These are phyloP conservation scores for Sabuloglossum arenarium DNA, from an alignment of 495 filamentous ascomycete species.

Conservation along the genomic window DNA sequence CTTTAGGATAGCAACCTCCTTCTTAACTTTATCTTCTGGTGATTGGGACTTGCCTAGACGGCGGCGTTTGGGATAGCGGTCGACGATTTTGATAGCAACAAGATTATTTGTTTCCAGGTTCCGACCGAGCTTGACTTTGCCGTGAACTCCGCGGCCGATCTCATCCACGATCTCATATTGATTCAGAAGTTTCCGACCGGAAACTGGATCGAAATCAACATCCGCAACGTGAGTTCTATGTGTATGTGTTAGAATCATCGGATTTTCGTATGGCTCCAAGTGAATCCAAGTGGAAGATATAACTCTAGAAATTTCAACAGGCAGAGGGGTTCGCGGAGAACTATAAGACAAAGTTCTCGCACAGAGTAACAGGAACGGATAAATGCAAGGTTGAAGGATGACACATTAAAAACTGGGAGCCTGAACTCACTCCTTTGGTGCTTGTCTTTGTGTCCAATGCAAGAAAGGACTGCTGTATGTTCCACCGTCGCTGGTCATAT, in stretches of 20 bases:
- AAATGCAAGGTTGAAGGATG: not conserved
- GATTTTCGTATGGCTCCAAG: not conserved
- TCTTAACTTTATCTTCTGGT: slow-evolving; percentile 84
- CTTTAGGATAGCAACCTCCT: slow-evolving; percentile 93
- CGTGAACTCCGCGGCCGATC: slow-evolving; percentile 85
- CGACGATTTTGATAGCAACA: slow-evolving; percentile 96
- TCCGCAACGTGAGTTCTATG: slow-evolving; percentile 64
- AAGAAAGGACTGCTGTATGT: slow-evolving; percentile 21
- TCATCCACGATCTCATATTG: slow-evolving; percentile 93
- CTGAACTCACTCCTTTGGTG: slow-evolving; percentile 17
- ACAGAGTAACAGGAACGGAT: not conserved
- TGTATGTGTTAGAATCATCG: not conserved
- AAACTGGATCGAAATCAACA: slow-evolving; percentile 66
- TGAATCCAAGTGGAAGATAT: too few relatives aligned
- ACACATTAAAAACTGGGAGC: not conserved
- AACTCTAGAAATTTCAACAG: not conserved
- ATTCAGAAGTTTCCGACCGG: slow-evolving; percentile 89
- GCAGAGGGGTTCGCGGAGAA: not conserved
- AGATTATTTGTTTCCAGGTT: slow-evolving; percentile 56
- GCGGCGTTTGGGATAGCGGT: slow-evolving; percentile 78
- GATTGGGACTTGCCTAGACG: slow-evolving; percentile 59
- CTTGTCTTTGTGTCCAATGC: slow-evolving; percentile 19
- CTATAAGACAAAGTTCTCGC: not conserved
- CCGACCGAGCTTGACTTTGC: slow-evolving; percentile 86
- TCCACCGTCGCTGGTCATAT: slow-evolving; percentile 11